Conservation (phyloP, 2,329 filamentous ascomycete genomes). For the Helotiales sp. region DNA sequence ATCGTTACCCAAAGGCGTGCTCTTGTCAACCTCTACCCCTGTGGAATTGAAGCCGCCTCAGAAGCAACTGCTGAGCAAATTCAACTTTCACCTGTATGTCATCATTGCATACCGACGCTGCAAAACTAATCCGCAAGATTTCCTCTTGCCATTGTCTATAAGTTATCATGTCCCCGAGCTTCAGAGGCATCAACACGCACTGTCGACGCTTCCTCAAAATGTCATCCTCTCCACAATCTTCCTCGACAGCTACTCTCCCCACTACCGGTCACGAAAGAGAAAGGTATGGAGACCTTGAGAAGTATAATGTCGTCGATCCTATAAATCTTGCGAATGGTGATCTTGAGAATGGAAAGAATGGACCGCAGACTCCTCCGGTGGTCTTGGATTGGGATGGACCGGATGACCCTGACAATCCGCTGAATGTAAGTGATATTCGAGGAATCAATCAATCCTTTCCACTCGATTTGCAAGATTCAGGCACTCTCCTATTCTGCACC, state of each 20-base stretch:
- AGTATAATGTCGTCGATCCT: not conserved
- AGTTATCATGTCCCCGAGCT: not conserved
- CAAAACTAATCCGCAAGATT: not conserved
- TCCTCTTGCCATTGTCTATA: not conserved
- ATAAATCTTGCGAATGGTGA: not conserved
- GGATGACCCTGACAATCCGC: conserved; percentile 37
- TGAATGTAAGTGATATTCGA: too few relatives aligned
- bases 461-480: too few relatives aligned
- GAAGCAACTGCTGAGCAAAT: too few relatives aligned
- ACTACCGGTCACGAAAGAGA: not conserved
- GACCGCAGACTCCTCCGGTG: not conserved
- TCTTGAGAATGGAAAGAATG: conserved; percentile 12
- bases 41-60: not conserved
- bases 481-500: too few relatives aligned
- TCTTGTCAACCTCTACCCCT: not conserved
- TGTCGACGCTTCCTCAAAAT: not conserved
- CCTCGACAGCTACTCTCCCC: not conserved
- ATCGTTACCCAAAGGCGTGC: not conserved
- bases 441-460: too few relatives aligned
- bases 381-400: conserved; percentile 37
- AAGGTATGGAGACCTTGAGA: not conserved
- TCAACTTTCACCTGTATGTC: too few relatives aligned
- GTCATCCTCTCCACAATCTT: not conserved
- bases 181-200: not conserved
- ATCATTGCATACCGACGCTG: too few relatives aligned